Percentiles rank a stretch among this genome's conserved stretches.
Evolutionary conservation across 163 green algal species (phyloP).

Genomic region (Chloromonas sp.): DNA sequence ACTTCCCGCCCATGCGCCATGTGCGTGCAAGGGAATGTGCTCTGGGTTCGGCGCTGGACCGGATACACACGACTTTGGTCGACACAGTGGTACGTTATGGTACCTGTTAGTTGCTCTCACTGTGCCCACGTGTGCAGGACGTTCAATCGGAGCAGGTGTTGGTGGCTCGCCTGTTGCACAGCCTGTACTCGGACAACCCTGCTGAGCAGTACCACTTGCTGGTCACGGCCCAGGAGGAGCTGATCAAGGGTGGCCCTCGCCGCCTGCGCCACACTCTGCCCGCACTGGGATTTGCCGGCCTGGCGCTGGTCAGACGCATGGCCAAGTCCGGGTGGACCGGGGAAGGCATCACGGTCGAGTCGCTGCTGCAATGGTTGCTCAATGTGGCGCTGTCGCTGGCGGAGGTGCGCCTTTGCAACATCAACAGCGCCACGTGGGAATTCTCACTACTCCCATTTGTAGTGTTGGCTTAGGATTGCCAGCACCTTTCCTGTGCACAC

Average conservation of each 20-base stretch:
- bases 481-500: no score
- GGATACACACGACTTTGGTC: no score
- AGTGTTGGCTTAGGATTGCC: no score
- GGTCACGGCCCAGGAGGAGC: conserved; percentile 33
- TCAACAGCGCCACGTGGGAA: no score
- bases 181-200: conserved; percentile 44
- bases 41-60: no score
- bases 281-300: conserved; percentile 64
- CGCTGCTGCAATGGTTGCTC: conserved; percentile 44
- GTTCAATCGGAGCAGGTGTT: conserved; percentile 74
- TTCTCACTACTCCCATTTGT: no score
- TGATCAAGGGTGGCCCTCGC: conserved; percentile 55
- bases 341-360: neutral
- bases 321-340: neutral
- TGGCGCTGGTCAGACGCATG: conserved; percentile 40
- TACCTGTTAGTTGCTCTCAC: no score
- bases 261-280: conserved; percentile 71
- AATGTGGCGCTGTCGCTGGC: conserved; percentile 6
- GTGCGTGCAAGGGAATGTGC: no score
- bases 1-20: no score
- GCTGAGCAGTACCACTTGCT: conserved; percentile 61
- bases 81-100: no score
- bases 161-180: conserved; percentile 82
- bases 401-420: neutral
- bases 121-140: conserved; percentile 44